phyloP scores from a whole-genome alignment of 2,329 filamentous ascomycete genomes.

The Fusarium sterilihyphosum region DNA sequence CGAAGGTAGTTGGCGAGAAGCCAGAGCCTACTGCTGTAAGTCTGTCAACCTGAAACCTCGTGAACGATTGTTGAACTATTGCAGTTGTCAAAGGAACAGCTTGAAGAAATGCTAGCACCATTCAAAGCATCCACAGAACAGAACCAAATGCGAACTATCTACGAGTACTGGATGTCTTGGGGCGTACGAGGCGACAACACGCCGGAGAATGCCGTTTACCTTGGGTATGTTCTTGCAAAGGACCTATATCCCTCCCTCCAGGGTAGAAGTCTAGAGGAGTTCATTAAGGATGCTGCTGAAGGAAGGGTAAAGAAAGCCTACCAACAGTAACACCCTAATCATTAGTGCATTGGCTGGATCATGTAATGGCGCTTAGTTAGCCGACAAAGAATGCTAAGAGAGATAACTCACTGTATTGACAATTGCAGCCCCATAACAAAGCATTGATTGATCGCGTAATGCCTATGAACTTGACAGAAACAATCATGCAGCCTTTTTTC shows the following conservation, averaged over 20 bases:
- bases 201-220: neutral
- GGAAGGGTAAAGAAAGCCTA: neutral
- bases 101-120: neutral
- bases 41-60: fast-evolving
- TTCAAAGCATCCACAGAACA: neutral
- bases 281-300: neutral
- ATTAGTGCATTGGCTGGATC: neutral
- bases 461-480: neutral
- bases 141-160: neutral
- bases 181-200: conserved; percentile 16
- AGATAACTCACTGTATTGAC: neutral
- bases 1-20: conserved; percentile 1
- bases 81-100: neutral
- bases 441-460: neutral
- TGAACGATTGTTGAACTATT: fast-evolving
- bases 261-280: neutral
- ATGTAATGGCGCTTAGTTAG: neutral
- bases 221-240: conserved; percentile 9
- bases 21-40: neutral
- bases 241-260: conserved; percentile 3
- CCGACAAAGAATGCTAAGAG: neutral
- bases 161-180: conserved; percentile 16
- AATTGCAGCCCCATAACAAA: neutral
- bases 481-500: neutral
- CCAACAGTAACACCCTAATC: neutral